Evolutionary conservation across 306 rosid species (phyloP), one percentile per base, ranked within the genome.

Genomic region (Glycine tomentella): DNA sequence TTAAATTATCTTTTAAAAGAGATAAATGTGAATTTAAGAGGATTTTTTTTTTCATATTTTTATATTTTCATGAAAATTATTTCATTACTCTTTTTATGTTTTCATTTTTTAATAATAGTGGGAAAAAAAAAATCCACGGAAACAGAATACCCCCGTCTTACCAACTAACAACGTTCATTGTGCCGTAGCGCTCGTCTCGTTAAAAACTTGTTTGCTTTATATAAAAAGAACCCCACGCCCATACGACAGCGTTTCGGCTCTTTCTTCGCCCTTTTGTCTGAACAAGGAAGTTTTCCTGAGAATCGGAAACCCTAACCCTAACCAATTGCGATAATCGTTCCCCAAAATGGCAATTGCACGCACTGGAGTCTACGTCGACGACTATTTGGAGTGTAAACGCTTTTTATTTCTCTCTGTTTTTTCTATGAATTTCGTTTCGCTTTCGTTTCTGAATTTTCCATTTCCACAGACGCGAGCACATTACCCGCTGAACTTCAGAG

Each of bases 401-500:
- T 13, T 42, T 73, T 14, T 2, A 20, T 34, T 34, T 50, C 36
- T 34, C 45, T 50, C 17, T 10, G 31, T 25, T 50, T 16, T 3
- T 3, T 49, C 7, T 42, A 16, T 59, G 8, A 4, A 63, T 51
- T 49, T 59, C 7, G 42, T 36, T 68, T 74, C 34, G 33, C 63
- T 77, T 73, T 34, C 38, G 38, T 34, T 34, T 0, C 38, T 34
- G 38, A 34, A 34, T 34, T 34, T 34, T 45, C 48, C 25, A 50
- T 79, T 77, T 62, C 72, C 69, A 17, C 59, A 95, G 98, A 95
- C 40, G 97, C 99, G 11, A 91, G 85, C 74, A 95, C 98, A 9
- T 86, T 92, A 79, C 98, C 98, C 65, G 98, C 97, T 55, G 98
- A 95, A 86, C 99, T 95, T 78, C 99, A 91, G 87, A 91, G 99